Evolutionary conservation across 371 early-diverging fungal species (phyloP), one percentile per base, ranked within the genome.

Genomic region (Smittium culicis): DNA sequence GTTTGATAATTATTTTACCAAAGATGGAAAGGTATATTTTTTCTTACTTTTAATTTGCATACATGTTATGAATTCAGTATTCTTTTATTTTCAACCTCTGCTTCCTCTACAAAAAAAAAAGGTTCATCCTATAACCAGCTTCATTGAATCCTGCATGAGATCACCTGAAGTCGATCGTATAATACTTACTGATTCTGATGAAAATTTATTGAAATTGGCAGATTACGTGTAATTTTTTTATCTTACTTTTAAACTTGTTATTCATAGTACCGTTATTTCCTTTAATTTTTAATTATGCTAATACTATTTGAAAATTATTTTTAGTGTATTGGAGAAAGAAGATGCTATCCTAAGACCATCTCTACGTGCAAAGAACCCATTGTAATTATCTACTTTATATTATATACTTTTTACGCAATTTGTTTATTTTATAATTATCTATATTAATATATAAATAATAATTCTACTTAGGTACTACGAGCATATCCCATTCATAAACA

Each of bases 51-150:
- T n/a, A n/a, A n/a, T n/a, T n/a, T n/a, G n/a, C n/a, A n/a, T n/a
- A n/a, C n/a, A n/a, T n/a, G n/a, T n/a, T n/a, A n/a, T n/a, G n/a
- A n/a, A n/a, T n/a, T n/a, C n/a, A n/a, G n/a, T n/a, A n/a, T n/a
- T n/a, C n/a, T n/a, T n/a, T n/a, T n/a, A n/a, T n/a, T n/a, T n/a
- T n/a, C n/a, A n/a, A n/a, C n/a, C n/a, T n/a, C n/a, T n/a, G n/a
- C n/a, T n/a, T n/a, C n/a, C n/a, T n/a, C n/a, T n/a, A n/a, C n/a
- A n/a, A n/a, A n/a, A n/a, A n/a, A n/a, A n/a, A 8, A 24, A 62
- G n/a, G n/a, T 11, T 8, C 29, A 62, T 31, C 63, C 63, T n/a
- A 24, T 62, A n/a, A 62, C 63, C 11, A 62, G n/a, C 29, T 31
- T 62, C 24, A 62, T 62, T 31, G 17, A 17, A 8, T 24, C n/a